These are phyloP conservation scores for Alternaria brassicicola DNA, from an alignment of 2,329 filamentous ascomycete genomes.

Conservation along the genomic window DNA sequence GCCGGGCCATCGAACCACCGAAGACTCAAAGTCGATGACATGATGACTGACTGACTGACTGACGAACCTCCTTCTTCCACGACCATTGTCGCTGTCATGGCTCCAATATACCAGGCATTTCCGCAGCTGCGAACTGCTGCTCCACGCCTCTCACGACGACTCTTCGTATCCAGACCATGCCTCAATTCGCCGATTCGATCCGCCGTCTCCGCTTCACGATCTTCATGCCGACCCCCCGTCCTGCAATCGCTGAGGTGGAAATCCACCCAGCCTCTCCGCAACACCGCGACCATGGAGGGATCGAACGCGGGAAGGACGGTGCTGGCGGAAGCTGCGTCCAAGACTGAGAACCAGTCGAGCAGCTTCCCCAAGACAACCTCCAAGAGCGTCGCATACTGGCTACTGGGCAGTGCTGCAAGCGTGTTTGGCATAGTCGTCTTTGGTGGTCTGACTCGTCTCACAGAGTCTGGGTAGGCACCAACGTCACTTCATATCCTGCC, in stretches of 20 bases:
- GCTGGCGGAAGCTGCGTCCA: constrained; percentile 20
- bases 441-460: constrained; percentile 89
- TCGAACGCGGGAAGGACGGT: constrained; percentile 19
- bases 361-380: constrained; percentile 68
- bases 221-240: constrained; percentile 32
- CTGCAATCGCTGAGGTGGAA: constrained; percentile 43
- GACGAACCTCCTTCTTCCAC: constrained; percentile 2
- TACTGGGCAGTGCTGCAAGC: constrained; percentile 86
- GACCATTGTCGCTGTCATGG: constrained; percentile 33
- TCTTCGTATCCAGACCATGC: constrained; percentile 45
- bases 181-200: constrained; percentile 36
- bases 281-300: constrained; percentile 26
- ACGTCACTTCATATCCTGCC: not conserved
- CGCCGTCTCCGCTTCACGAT: constrained; percentile 22
- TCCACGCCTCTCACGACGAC: constrained; percentile 45
- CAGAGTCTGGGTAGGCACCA: constrained; percentile 82
- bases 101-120: constrained; percentile 45
- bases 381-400: constrained; percentile 86
- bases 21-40: constrained; percentile 15
- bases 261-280: constrained; percentile 41
- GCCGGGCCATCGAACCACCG: constrained; percentile 17
- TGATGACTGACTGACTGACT: constrained; percentile 6
- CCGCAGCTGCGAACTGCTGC: constrained; percentile 48
- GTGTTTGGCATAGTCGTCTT: constrained; percentile 98
- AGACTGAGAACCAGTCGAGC: constrained; percentile 23